Conservation (phyloP, 2,329 filamentous ascomycete species). For the Thermochaetoides dissita region DNA sequence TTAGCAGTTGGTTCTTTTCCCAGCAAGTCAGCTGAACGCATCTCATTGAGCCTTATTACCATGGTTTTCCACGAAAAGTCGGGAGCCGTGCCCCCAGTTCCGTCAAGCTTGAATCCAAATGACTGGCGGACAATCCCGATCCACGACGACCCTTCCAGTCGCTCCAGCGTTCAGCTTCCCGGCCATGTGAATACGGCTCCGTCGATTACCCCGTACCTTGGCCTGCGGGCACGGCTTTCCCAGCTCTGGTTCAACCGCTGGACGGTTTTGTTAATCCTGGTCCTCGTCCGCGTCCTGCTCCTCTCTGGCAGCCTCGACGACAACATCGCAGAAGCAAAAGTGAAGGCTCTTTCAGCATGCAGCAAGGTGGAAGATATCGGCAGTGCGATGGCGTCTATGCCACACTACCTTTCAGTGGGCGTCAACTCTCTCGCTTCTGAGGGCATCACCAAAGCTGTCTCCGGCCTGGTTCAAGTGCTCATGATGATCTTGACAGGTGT, state of each 20-base stretch:
- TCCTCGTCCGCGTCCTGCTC: conserved; percentile 69
- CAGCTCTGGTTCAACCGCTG: conserved; percentile 97
- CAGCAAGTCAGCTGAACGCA: no score
- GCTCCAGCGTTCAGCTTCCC: conserved; percentile 19
- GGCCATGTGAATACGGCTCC: conserved; percentile 40
- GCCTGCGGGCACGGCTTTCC: conserved; percentile 74
- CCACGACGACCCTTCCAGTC: conserved; percentile 20
- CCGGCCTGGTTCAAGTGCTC: conserved; percentile 66
- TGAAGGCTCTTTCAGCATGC: conserved; percentile 76
- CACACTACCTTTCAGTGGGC: conserved; percentile 79
- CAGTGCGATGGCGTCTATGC: conserved; percentile 95
- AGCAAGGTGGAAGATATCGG: conserved; percentile 85
- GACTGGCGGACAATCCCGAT: conserved; percentile 23
- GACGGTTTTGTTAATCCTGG: conserved; percentile 78
- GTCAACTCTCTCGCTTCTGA: conserved; percentile 75
- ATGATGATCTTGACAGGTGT: conserved; percentile 68
- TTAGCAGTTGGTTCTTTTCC: no score
- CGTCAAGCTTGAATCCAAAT: conserved; percentile 16
- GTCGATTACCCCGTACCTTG: conserved; percentile 79
- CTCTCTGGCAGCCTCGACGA: conserved; percentile 58
- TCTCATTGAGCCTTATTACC: not conserved
- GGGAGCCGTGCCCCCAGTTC: conserved; percentile 18
- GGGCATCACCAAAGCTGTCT: conserved; percentile 67
- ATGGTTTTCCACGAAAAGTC: conserved; percentile 17
- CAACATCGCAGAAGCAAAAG: conserved; percentile 61